These are phyloP conservation scores for Nakazawaea sp. DNA, from an alignment of 805 yeast genomes.

Conservation along the genomic window DNA sequence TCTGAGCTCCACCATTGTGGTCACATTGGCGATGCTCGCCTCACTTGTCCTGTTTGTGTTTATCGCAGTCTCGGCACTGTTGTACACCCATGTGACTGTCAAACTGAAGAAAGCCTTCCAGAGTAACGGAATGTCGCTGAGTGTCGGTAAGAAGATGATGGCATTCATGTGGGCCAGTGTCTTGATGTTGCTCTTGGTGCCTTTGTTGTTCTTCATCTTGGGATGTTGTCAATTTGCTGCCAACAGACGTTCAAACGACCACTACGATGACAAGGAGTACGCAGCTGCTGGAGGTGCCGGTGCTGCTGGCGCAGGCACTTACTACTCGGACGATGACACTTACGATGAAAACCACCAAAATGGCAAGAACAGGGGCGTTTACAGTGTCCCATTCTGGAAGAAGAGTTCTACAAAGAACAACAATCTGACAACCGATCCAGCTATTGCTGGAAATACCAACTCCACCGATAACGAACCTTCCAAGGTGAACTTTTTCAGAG, in stretches of 20 bases:
- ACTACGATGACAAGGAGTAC: not conserved
- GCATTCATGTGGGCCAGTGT: constrained; percentile 10
- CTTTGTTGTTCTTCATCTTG: not conserved
- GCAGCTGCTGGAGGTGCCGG: not conserved
- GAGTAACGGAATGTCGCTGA: constrained; percentile 1
- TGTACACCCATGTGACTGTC: constrained; percentile 5
- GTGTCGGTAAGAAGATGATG: constrained; percentile 10
- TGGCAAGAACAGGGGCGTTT: not conserved
- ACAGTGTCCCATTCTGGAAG: constrained; percentile 2
- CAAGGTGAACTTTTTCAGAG: constrained; percentile 9
- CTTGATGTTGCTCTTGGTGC: constrained; percentile 4
- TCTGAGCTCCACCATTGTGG: constrained; percentile 1
- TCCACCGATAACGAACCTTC: constrained; percentile 1
- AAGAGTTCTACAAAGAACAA: too few species aligned
- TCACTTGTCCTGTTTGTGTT: constrained; percentile 3
- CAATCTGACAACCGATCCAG: not conserved
- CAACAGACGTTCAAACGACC: constrained; percentile 5
- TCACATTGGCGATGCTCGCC: not conserved
- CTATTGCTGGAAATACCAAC: not conserved
- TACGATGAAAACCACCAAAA: constrained; percentile 5
- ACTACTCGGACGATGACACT: constrained; percentile 5
- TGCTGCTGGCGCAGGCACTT: not conserved
- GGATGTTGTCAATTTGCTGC: constrained; percentile 8
- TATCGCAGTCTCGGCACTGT: constrained; percentile 8
- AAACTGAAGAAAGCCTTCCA: constrained; percentile 3